Conservation (phyloP, 2,329 filamentous ascomycete species). For the Blastomyces percursus region DNA sequence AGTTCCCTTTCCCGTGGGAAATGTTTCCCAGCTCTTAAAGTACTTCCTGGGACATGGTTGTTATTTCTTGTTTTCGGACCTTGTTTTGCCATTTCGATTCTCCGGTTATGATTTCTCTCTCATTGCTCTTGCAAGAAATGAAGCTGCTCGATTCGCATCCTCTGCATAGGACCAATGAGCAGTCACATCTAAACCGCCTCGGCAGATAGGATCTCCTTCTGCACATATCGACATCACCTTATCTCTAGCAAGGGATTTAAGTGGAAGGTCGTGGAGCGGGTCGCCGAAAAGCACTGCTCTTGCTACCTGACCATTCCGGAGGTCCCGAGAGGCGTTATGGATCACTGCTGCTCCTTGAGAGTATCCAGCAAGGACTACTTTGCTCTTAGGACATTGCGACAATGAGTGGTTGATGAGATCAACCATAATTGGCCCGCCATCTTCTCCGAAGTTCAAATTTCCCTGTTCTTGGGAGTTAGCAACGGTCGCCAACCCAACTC, state of each 20-base stretch:
- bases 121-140: slow-evolving; percentile 25
- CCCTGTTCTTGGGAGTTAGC: slow-evolving; percentile 16
- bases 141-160: slow-evolving; percentile 28
- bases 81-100: not conserved
- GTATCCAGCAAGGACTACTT: slow-evolving; percentile 26
- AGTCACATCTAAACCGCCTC: slow-evolving; percentile 34
- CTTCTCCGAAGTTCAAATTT: slow-evolving; percentile 19
- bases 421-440: slow-evolving; percentile 24
- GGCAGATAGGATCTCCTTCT: slow-evolving; percentile 42
- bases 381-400: slow-evolving; percentile 25
- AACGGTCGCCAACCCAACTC: slow-evolving; percentile 23
- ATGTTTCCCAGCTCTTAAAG: not conserved
- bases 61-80: not conserved
- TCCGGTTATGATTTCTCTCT: not conserved
- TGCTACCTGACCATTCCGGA: slow-evolving; percentile 25
- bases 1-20: not conserved
- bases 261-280: slow-evolving; percentile 33
- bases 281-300: slow-evolving; percentile 38
- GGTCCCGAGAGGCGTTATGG: slow-evolving; percentile 23
- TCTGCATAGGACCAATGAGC: slow-evolving; percentile 34
- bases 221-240: slow-evolving; percentile 42
- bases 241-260: slow-evolving; percentile 29
- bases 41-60: not conserved
- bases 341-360: slow-evolving; percentile 29
- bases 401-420: slow-evolving; percentile 22